Base-by-base conservation (phyloP, 768 basidiomycete genomes). In the Auricularia sp. region DNA sequence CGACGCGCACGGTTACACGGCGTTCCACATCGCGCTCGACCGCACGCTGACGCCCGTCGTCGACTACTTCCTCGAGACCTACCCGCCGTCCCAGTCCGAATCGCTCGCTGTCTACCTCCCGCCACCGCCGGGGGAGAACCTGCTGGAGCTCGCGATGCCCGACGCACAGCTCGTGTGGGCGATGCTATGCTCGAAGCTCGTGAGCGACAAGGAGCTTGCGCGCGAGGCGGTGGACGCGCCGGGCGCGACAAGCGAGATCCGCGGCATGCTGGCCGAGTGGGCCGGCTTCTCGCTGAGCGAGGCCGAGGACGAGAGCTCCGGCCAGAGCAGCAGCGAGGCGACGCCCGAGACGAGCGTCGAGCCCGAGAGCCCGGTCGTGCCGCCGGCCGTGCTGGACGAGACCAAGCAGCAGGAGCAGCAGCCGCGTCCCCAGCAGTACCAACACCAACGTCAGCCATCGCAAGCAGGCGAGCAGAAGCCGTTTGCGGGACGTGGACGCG, bases 131-230 rank as follows among this genome's bases (percentile, higher is more conserved):
- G 76, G 69, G 53, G 78, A 79, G 53, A 75, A 84, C 51, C 76
- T 90, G 47, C 78, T 59, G 7, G 56, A 33, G 18, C 63, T 90
- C 54, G 77, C 82, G 67, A 86, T 87, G 14, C 72, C 75, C 62
- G 82, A 86, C 69, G 87, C 87, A 10, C 83, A 87, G 68, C 75
- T 84, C 42, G 82, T 87, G 33, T 86, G 82, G 81, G 77, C 82
- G 74, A 74, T 90, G 61, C 80, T 90, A 35, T 80, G 87, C 60
- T 84, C 80, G 54, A 75, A 75, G n/a, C 77, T 89, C 29, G 80
- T 82, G 34, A 77, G 72, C 61, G 73, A 80, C 39, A 79, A 79
- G 0, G 87, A 84, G 86, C 70, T 67, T 51, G 44, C 65, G 67
- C 58, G 71, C 67, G 65, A 69, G 66, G 66, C 35, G 10, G 33